Conservation (phyloP, 805 yeast genomes). For the Dipodascus geniculatus region DNA sequence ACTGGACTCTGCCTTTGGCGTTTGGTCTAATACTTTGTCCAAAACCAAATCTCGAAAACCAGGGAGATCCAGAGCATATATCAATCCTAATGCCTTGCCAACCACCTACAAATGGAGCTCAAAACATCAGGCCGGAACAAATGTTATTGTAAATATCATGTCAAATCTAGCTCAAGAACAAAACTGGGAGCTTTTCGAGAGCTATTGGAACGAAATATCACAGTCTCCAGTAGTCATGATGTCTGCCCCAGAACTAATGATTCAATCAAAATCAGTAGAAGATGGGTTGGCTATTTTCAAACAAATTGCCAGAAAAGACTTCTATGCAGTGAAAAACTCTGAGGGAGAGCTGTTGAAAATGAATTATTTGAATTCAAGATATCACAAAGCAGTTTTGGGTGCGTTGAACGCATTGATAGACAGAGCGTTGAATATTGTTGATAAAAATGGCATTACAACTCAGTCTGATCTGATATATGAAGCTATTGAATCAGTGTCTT, state of each 20-base stretch:
- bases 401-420: neutral
- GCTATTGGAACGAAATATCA: neutral
- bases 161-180: neutral
- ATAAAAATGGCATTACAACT: neutral
- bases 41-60: neutral
- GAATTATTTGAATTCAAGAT: neutral
- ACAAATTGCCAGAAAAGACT: neutral
- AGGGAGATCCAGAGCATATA: neutral
- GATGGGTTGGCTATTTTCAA: neutral
- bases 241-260: neutral
- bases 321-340: neutral
- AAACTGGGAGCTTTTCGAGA: neutral
- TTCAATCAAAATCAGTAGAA: neutral
- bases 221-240: neutral
- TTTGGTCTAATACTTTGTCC: neutral
- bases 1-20: neutral
- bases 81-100: neutral
- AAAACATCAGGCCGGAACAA: neutral
- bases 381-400: neutral
- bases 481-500: neutral
- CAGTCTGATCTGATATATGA: neutral
- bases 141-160: neutral
- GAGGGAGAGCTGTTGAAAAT: neutral
- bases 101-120: neutral
- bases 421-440: neutral